A percentile compares a stretch with the other conserved stretches of the same genome.
These are phyloP conservation scores for Excoecaria agallocha DNA, from an alignment of 345 rosid genomes.

Conservation along the genomic window DNA sequence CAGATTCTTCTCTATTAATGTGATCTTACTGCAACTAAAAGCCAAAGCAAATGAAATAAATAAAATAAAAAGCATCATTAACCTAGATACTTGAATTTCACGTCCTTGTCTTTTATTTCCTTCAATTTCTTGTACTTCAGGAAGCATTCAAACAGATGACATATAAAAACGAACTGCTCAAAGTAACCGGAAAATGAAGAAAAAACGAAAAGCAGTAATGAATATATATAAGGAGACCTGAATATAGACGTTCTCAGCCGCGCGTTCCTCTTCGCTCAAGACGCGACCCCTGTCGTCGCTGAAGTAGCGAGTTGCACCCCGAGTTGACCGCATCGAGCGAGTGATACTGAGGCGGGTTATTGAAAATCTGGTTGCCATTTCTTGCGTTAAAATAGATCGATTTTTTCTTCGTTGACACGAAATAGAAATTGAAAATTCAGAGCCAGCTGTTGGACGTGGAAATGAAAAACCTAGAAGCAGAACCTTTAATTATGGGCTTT, in stretches of 20 bases:
- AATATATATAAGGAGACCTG: slow-evolving; percentile 38
- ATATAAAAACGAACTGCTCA: not conserved
- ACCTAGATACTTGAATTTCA: not conserved
- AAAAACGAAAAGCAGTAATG: not conserved
- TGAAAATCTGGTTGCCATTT: slow-evolving; percentile 48
- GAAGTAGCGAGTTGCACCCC: slow-evolving; percentile 55
- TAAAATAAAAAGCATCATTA: not conserved
- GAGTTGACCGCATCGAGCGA: slow-evolving; percentile 47
- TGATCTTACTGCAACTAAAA: no score
- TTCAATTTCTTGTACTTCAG: not conserved
- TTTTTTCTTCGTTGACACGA: not conserved
- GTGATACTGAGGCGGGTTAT: slow-evolving; percentile 34
- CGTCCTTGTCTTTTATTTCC: not conserved
- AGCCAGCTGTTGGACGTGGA: no score
- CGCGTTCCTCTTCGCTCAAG: slow-evolving; percentile 84
- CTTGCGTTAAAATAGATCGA: not conserved
- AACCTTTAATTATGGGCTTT: no score
- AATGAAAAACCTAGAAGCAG: no score
- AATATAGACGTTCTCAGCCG: slow-evolving; percentile 69
- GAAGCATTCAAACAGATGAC: slow-evolving; percentile 10
- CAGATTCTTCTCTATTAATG: not conserved
- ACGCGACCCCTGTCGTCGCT: slow-evolving; percentile 68
- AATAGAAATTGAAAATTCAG: not conserved
- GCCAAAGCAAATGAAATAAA: not conserved
- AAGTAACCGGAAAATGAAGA: not conserved